Evolutionary conservation across 108 stramenopile species (phyloP), one percentile per base, ranked within the genome.

Genomic region (Pseudonitzschia delicatissima): DNA sequence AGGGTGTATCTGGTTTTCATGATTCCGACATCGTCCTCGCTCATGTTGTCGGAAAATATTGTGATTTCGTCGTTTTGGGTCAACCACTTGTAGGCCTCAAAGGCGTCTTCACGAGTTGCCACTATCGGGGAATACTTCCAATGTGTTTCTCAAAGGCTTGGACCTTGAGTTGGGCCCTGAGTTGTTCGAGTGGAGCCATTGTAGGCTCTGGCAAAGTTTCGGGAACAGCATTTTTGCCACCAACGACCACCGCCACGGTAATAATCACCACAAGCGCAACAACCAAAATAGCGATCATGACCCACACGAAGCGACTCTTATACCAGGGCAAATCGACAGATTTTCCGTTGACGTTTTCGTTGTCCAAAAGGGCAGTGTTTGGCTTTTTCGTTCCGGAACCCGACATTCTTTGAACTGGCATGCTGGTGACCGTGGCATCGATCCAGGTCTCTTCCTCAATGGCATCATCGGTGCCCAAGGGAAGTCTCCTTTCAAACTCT

Each of bases 1-100:
- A 65, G 45, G n/a, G 31, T 28, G 18, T 48, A 65, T 26, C 64
- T 42, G 12, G 18, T 42, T 20, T 0, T 9, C 44, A 65, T 65
- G n/a, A 28, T 20, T 26, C 5, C 48, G 26, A 4, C 33, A 1
- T 40, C 1, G 12, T 48, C 45, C 4, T 31, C 1, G 1, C 2
- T 57, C 57, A 57, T 48, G 47, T 18, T 48, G 1, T 48, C 20
- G 21, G 47, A 48, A 48, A 21, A 23, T 17, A 2, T 18, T 5
- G 21, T 21, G 1, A 48, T 7, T 6, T 1, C 2, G 47, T 48
- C 47, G 6, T 8, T 2, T 48, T 4, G 20, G 21, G 23, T 23
- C 47, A 48, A 48, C 47, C 47, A 48, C 3, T 21, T 7, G 23
- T 48, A 48, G 2, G 47, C 47, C n/a, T 48, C 17, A 23, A 18